Evolutionary conservation across 2,329 filamentous ascomycete genomes (phyloP).

Genomic region (Penicillium sp.): DNA sequence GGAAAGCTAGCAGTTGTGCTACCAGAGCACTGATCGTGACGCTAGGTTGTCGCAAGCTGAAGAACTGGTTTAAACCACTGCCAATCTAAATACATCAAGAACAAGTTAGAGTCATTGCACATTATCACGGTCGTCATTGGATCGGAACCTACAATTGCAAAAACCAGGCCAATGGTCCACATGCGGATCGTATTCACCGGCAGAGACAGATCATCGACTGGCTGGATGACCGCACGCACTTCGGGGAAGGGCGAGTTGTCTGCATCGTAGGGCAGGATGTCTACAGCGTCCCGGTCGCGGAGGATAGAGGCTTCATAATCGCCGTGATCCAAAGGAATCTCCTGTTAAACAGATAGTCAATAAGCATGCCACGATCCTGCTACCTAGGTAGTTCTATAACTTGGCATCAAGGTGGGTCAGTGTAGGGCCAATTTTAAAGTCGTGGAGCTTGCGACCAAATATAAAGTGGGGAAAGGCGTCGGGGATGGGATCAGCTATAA

Average conservation of each 20-base stretch:
- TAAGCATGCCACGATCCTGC: not conserved
- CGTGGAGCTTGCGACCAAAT: not conserved
- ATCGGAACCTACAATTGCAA: constrained; percentile 31
- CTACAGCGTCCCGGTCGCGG: constrained; percentile 30
- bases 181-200: constrained; percentile 35
- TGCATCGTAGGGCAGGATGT: constrained; percentile 34
- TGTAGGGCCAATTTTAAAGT: not conserved
- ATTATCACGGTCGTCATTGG: not conserved
- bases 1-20: constrained; percentile 44
- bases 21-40: constrained; percentile 38
- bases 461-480: not conserved
- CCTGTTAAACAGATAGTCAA: constrained; percentile 7
- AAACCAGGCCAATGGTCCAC: constrained; percentile 38
- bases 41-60: constrained; percentile 37
- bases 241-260: constrained; percentile 38
- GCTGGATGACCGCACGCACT: constrained; percentile 35
- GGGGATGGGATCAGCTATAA: not conserved
- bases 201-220: constrained; percentile 29
- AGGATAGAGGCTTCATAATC: constrained; percentile 23
- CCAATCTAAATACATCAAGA: constrained; percentile 23
- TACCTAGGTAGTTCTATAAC: not conserved
- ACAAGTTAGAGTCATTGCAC: not conserved
- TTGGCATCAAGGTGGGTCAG: not conserved
- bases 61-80: constrained; percentile 38
- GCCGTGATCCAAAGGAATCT: constrained; percentile 5